These are phyloP conservation scores for Leccinum subgranulosum DNA, from an alignment of 768 basidiomycete genomes.

Conservation along the genomic window DNA sequence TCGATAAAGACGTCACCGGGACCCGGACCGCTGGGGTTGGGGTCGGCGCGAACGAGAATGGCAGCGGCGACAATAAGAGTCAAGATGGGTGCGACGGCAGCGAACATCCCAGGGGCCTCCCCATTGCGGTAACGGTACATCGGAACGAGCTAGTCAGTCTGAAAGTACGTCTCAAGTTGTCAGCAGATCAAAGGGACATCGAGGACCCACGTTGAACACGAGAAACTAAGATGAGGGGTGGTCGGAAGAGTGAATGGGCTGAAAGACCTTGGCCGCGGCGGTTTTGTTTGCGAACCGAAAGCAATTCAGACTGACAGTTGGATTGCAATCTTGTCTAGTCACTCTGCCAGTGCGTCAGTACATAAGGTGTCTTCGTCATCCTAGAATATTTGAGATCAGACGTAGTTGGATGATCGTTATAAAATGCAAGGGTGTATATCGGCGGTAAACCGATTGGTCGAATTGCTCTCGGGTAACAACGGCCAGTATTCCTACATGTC, in stretches of 20 bases:
- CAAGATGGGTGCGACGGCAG: constrained; percentile 9
- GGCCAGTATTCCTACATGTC: background rate
- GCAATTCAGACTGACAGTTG: background rate
- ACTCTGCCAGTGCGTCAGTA: background rate
- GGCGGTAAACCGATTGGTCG: background rate
- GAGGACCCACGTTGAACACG: constrained; percentile 1
- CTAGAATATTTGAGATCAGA: background rate
- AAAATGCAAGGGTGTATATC: background rate
- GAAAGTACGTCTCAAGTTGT: background rate
- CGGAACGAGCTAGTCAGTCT: background rate
- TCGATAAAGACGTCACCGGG: constrained; percentile 57
- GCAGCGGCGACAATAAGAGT: constrained; percentile 26
- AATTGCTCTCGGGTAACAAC: background rate
- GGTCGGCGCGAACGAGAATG: constrained; percentile 49
- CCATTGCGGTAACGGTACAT: constrained; percentile 6
- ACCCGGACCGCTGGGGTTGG: constrained; percentile 55
- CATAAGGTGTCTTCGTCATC: background rate
- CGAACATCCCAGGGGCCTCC: constrained; percentile 15
- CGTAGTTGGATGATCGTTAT: background rate
- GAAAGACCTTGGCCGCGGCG: background rate
- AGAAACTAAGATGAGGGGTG: constrained; percentile 9
- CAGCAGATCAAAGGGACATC: background rate
- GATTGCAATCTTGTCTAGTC: background rate
- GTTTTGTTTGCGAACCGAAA: background rate
- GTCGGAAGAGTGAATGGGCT: constrained; percentile 1